Conservation (phyloP, 2,329 filamentous ascomycete species). For the Stenocarpella maydis region DNA sequence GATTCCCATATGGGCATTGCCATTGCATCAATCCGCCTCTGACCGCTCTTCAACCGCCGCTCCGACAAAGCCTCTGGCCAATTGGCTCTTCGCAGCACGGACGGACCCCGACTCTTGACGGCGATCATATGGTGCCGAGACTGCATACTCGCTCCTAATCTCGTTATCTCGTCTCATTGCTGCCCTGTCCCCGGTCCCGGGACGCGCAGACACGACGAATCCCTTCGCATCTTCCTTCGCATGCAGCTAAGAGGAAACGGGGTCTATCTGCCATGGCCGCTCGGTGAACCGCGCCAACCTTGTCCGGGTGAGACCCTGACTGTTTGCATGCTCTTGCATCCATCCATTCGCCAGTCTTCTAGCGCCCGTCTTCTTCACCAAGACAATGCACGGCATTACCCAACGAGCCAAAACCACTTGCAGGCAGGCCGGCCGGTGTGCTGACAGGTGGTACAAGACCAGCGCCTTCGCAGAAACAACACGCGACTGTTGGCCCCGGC, state of each 20-base stretch:
- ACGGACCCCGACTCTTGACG: conserved; percentile 22
- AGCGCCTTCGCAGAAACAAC: neutral
- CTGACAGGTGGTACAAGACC: neutral
- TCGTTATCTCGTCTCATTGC: conserved; percentile 18
- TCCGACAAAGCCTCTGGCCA: conserved; percentile 8
- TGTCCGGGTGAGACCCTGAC: conserved; percentile 33
- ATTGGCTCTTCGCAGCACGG: conserved; percentile 32
- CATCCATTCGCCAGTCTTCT: conserved; percentile 26
- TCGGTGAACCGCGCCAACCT: conserved; percentile 35
- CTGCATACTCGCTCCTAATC: conserved; percentile 2
- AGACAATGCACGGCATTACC: conserved; percentile 11
- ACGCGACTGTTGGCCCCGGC: neutral
- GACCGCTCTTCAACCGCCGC: neutral
- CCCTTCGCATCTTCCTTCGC: conserved; percentile 27
- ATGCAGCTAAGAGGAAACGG: conserved; percentile 14
- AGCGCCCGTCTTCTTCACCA: conserved; percentile 28
- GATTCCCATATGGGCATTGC: neutral
- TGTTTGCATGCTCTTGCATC: conserved; percentile 21
- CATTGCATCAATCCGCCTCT: conserved; percentile 27
- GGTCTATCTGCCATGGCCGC: conserved; percentile 24
- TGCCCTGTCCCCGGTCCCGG: conserved; percentile 11
- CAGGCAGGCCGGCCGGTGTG: conserved; percentile 1
- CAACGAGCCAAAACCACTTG: neutral
- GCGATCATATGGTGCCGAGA: conserved; percentile 9
- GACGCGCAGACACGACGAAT: conserved; percentile 24